These are phyloP conservation scores for Cerioporus squamosus DNA, from an alignment of 1,284 basidiomycete species.

Conservation along the genomic window DNA sequence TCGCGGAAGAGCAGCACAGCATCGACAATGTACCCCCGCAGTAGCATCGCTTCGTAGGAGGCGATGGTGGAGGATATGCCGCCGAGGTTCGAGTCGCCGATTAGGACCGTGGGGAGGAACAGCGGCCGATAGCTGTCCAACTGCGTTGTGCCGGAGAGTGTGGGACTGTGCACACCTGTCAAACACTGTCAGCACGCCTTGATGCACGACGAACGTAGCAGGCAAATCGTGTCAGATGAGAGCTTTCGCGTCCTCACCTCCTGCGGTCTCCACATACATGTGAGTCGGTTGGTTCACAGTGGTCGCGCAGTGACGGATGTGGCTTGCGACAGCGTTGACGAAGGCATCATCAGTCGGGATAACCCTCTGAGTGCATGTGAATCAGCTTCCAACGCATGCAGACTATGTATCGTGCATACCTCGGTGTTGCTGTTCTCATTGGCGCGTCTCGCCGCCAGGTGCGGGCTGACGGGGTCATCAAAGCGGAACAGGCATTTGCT, in stretches of 20 bases:
- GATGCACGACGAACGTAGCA: background rate
- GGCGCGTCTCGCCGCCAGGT: slow-evolving; percentile 80
- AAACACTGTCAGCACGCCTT: background rate
- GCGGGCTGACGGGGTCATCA: slow-evolving; percentile 91
- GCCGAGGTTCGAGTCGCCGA: slow-evolving; percentile 90
- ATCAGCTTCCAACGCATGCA: background rate
- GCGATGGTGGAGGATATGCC: slow-evolving; percentile 96
- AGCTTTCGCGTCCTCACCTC: slow-evolving; percentile 66
- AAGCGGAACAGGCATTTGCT: slow-evolving; percentile 85
- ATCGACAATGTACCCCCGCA: slow-evolving; percentile 92
- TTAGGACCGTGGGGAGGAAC: slow-evolving; percentile 85
- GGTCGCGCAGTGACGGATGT: slow-evolving; percentile 59
- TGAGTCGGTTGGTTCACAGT: slow-evolving; percentile 44
- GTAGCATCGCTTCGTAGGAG: slow-evolving; percentile 87
- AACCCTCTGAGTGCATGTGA: slow-evolving; percentile 2
- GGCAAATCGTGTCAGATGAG: background rate
- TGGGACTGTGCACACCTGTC: slow-evolving; percentile 91
- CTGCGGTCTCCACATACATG: slow-evolving; percentile 94
- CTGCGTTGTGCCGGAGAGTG: slow-evolving; percentile 86
- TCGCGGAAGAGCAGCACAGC: slow-evolving; percentile 90
- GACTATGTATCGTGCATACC: slow-evolving; percentile 16
- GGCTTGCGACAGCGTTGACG: slow-evolving; percentile 65
- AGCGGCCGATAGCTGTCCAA: slow-evolving; percentile 83
- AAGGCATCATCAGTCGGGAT: slow-evolving; percentile 71
- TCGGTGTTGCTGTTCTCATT: slow-evolving; percentile 40